A percentile compares a stretch with the other conserved stretches of the same genome.
Evolutionary conservation across 257 asterid genomes (phyloP).

Genomic region (Gentiana dahurica): DNA sequence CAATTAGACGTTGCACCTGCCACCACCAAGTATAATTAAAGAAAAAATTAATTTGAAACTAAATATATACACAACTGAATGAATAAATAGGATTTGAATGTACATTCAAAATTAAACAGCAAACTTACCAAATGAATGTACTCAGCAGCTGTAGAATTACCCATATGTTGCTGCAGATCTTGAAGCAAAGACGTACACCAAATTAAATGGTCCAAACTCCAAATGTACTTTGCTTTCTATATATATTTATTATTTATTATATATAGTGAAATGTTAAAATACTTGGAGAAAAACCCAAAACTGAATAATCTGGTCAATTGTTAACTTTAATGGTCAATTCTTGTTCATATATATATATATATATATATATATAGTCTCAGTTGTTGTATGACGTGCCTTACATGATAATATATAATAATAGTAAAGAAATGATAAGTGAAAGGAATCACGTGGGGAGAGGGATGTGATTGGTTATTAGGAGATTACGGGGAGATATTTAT

Average conservation of each 20-base stretch:
- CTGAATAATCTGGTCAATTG: too few species aligned
- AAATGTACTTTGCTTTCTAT: too few species aligned
- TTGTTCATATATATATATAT: too few species aligned
- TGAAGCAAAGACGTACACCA: too few species aligned
- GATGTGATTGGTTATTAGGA: conserved; percentile 56
- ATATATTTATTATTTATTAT: too few species aligned
- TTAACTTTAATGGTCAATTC: too few species aligned
- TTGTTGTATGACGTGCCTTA: background rate
- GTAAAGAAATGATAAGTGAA: conserved; percentile 21
- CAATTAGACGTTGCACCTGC: conserved; percentile 42
- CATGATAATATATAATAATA: background rate
- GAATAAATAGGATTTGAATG: too few species aligned
- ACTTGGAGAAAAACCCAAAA: too few species aligned
- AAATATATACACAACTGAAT: too few species aligned
- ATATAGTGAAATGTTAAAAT: too few species aligned
- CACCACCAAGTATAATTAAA: background rate
- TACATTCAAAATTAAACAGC: background rate
- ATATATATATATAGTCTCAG: too few species aligned
- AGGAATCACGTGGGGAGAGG: conserved; percentile 63
- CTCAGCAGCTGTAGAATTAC: conserved; percentile 51
- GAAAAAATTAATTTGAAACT: background rate
- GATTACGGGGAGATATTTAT: conserved; percentile 48
- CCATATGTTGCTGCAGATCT: conserved; percentile 23
- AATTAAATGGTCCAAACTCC: too few species aligned
- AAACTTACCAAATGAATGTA: conserved; percentile 57